Evolutionary conservation across 176 grass and related monocot species (phyloP).

Genomic region (Carex kokanica): DNA sequence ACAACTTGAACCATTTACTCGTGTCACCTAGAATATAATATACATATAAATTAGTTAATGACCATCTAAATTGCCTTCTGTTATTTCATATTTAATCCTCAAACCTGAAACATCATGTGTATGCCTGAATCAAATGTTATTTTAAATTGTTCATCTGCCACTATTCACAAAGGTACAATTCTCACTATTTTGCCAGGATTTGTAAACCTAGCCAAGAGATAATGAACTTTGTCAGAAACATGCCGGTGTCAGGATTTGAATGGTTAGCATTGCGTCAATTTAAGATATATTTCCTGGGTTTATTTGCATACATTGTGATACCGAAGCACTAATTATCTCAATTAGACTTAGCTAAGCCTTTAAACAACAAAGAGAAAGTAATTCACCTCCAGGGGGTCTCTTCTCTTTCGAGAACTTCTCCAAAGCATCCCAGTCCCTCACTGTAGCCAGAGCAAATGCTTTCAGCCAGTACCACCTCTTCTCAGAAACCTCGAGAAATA

Average conservation of each 20-base stretch:
- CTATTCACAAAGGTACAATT: conserved; percentile 8
- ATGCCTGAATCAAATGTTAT: background rate
- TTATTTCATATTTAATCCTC: background rate
- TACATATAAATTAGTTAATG: background rate
- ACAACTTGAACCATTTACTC: background rate
- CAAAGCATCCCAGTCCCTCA: conserved; percentile 90
- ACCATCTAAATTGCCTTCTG: background rate
- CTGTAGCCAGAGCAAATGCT: conserved; percentile 89
- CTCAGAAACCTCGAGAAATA: conserved; percentile 73
- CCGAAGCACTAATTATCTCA: background rate
- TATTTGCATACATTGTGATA: background rate
- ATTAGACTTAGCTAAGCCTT: background rate
- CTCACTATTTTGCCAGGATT: background rate
- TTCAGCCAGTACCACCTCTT: conserved; percentile 99
- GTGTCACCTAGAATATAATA: background rate
- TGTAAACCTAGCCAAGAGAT: background rate
- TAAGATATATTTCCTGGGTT: conserved; percentile 11
- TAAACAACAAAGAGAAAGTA: background rate
- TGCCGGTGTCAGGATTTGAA: background rate
- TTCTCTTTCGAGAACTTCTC: conserved; percentile 91
- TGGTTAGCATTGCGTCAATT: background rate
- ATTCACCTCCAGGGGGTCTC: conserved; percentile 81
- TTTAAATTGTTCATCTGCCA: background rate
- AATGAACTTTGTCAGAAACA: background rate
- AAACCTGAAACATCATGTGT: background rate